phyloP scores from a whole-genome alignment of 78 protist genomes.

The Planoprotostelium fungivorum region DNA sequence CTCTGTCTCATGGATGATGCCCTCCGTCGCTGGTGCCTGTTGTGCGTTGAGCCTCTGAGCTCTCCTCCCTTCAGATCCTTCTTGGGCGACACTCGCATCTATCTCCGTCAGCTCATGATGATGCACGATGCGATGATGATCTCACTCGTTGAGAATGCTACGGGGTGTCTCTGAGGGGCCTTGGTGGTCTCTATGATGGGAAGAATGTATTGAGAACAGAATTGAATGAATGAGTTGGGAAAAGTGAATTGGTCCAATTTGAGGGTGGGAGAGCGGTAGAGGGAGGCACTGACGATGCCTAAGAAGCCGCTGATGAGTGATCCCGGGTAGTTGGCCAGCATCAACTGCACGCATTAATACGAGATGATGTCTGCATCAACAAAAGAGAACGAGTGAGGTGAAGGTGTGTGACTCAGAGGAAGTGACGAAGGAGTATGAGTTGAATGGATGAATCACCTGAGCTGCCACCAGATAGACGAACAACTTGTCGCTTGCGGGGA shows the following conservation, averaged over 20 bases:
- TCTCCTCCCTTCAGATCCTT: neutral
- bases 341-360: too few relatives aligned
- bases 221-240: neutral
- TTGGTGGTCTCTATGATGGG: neutral
- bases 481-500: neutral
- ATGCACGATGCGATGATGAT: neutral
- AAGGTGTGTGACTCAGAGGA: neutral
- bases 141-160: neutral
- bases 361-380: neutral
- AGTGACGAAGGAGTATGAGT: neutral
- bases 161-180: neutral
- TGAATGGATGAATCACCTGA: neutral
- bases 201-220: neutral
- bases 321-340: neutral
- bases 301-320: neutral
- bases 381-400: neutral
- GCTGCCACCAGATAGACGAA: neutral
- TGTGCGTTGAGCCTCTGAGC: too few relatives aligned
- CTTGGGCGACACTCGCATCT: neutral
- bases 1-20: neutral
- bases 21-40: neutral
- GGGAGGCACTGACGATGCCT: neutral
- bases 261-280: neutral
- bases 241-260: neutral
- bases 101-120: too few relatives aligned